Percentiles rank a stretch among this genome's conserved stretches.
Conservation (phyloP, 371 early-diverging fungal genomes). For the Rhizopus sp. region DNA sequence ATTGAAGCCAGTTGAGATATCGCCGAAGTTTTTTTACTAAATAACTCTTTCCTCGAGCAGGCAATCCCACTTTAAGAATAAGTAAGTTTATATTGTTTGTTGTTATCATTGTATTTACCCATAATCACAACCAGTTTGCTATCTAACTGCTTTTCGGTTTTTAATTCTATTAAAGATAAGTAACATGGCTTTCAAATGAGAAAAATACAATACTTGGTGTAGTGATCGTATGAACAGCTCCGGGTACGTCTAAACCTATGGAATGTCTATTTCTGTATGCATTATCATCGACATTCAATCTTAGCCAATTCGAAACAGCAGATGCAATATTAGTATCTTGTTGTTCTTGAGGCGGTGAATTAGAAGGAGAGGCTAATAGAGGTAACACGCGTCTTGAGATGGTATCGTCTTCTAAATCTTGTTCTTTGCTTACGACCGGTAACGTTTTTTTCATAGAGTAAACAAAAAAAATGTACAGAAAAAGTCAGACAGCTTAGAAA, state of each 20-base stretch:
- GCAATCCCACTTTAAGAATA: slow-evolving; percentile 67
- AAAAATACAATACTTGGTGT: slow-evolving; percentile 21
- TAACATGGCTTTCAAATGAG: not conserved
- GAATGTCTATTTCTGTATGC: slow-evolving; percentile 22
- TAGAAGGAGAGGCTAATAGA: slow-evolving; percentile 18
- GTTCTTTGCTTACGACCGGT: slow-evolving; percentile 28
- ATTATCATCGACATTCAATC: slow-evolving; percentile 3
- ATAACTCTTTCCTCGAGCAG: slow-evolving; percentile 89
- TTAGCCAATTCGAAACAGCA: slow-evolving; percentile 23
- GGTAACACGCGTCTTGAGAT: slow-evolving; percentile 22
- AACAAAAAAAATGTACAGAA: no score
- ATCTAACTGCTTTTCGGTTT: slow-evolving; percentile 40
- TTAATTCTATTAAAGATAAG: slow-evolving; percentile 21
- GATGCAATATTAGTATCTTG: not conserved
- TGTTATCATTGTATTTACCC: slow-evolving; percentile 44
- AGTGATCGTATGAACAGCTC: slow-evolving; percentile 33
- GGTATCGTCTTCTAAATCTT: slow-evolving; percentile 18
- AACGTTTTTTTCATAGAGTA: slow-evolving; percentile 17
- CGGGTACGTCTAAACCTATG: slow-evolving; percentile 37
- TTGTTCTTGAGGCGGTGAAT: not conserved
- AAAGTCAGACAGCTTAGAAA: no score
- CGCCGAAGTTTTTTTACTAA: slow-evolving; percentile 84
- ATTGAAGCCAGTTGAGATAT: slow-evolving; percentile 73
- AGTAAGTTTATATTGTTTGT: not conserved
- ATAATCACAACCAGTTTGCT: slow-evolving; percentile 65